phyloP scores from a whole-genome alignment of 306 rosid genomes.

The Gastrolobium villosum region DNA sequence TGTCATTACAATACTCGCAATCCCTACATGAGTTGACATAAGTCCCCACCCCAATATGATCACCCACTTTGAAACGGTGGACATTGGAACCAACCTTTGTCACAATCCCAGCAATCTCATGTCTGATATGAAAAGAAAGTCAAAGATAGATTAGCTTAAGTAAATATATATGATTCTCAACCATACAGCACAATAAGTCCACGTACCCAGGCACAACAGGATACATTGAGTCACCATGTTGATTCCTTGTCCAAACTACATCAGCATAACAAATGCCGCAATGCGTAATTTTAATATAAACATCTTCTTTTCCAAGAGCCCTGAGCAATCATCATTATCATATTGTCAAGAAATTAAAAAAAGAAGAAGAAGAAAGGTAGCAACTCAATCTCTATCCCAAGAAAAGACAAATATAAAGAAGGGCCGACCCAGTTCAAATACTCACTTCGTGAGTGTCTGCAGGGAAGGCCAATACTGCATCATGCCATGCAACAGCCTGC shows the following conservation, averaged over 20 bases:
- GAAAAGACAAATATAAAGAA: too few relatives aligned
- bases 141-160: constrained; percentile 9
- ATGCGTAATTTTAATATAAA: constrained; percentile 69
- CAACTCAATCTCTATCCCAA: background rate
- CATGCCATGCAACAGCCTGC: too few relatives aligned
- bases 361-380: background rate
- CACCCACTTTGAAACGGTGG: constrained; percentile 75
- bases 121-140: constrained; percentile 48
- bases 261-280: constrained; percentile 81
- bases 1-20: constrained; percentile 66
- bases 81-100: constrained; percentile 64
- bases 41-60: constrained; percentile 79
- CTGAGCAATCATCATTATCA: constrained; percentile 56
- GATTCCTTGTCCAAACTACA: constrained; percentile 62
- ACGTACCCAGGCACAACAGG: constrained; percentile 74
- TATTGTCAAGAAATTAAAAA: constrained; percentile 19
- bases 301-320: constrained; percentile 63
- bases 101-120: constrained; percentile 74
- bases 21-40: constrained; percentile 68
- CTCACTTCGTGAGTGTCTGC: too few relatives aligned
- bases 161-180: background rate
- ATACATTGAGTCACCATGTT: constrained; percentile 60
- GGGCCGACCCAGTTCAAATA: too few relatives aligned
- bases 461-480: too few relatives aligned
- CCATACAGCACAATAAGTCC: background rate